A percentile compares a stretch with the other conserved stretches of the same genome.
phyloP scores from a whole-genome alignment of 495 filamentous ascomycete species.

The Penicillium maclennaniae region DNA sequence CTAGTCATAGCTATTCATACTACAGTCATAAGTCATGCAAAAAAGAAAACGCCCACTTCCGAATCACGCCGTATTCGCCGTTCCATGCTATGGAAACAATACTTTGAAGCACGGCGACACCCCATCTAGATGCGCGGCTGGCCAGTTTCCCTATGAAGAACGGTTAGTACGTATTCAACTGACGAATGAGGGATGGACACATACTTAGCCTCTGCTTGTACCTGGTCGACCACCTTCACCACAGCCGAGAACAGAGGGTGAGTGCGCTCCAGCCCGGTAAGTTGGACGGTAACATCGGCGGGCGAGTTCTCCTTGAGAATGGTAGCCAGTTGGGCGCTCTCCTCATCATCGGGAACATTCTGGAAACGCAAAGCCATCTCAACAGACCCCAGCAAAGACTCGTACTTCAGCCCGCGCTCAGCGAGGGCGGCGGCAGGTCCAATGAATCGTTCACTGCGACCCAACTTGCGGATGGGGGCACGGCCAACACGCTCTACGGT shows the following conservation, averaged over 20 bases:
- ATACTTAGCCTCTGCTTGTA: constrained; percentile 57
- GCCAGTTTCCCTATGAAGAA: constrained; percentile 20
- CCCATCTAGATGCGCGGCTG: constrained; percentile 25
- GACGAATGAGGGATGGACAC: constrained; percentile 1
- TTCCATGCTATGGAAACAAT: constrained; percentile 27
- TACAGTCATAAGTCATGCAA: constrained; percentile 13
- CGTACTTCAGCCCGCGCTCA: constrained; percentile 66
- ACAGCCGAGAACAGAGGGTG: constrained; percentile 73
- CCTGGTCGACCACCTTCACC: constrained; percentile 69
- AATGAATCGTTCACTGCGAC: constrained; percentile 91
- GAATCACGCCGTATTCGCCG: constrained; percentile 30
- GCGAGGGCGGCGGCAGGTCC: constrained; percentile 83
- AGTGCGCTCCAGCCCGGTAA: constrained; percentile 67
- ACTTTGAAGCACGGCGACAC: not conserved
- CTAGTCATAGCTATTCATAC: constrained; percentile 14
- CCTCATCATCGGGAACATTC: constrained; percentile 82
- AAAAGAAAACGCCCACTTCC: not conserved
- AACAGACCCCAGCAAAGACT: constrained; percentile 67
- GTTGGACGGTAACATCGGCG: constrained; percentile 65
- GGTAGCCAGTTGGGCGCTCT: constrained; percentile 76
- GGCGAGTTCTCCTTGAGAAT: constrained; percentile 66
- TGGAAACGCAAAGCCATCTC: constrained; percentile 92
- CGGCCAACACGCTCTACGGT: constrained; percentile 92
- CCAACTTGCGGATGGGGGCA: constrained; percentile 87
- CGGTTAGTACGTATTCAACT: constrained; percentile 4